Conservation (phyloP, 1,139 yeast genomes). For the Suhomyces kunorum region DNA sequence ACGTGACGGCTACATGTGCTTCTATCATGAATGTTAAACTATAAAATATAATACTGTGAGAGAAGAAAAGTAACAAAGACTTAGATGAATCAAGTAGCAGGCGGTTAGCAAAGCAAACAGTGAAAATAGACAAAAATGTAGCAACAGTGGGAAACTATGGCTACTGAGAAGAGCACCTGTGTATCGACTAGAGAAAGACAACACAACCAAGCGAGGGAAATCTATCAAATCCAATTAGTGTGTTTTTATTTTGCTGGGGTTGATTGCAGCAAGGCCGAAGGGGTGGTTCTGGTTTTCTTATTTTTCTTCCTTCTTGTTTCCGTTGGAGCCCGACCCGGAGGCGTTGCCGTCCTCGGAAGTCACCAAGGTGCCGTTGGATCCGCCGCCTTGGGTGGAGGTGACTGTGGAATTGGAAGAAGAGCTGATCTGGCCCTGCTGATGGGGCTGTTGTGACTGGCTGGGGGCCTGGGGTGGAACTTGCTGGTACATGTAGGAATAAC, state of each 20-base stretch:
- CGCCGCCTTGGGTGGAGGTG: slow-evolving; percentile 8
- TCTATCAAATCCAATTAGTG: slow-evolving; percentile 10
- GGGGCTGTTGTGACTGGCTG: slow-evolving; percentile 12
- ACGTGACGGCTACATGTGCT: background rate
- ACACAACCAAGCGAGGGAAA: slow-evolving; percentile 6
- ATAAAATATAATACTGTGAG: slow-evolving; percentile 12
- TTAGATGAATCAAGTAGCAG: background rate
- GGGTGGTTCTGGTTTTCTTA: background rate
- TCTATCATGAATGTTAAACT: slow-evolving; percentile 5
- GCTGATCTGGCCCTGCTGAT: slow-evolving; percentile 6
- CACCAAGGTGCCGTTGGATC: slow-evolving; percentile 9
- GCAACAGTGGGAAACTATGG: background rate
- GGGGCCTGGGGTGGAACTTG: slow-evolving; percentile 15
- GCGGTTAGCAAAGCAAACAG: slow-evolving; percentile 5
- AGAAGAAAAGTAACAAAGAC: slow-evolving; percentile 13
- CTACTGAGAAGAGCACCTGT: background rate
- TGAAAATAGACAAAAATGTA: slow-evolving; percentile 2
- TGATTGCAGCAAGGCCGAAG: background rate
- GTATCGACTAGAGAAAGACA: too few species aligned
- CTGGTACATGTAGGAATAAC: slow-evolving; percentile 23
- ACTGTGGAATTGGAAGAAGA: slow-evolving; percentile 7
- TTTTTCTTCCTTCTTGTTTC: slow-evolving; percentile 13
- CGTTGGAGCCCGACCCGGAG: slow-evolving; percentile 7
- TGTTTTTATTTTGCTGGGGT: slow-evolving; percentile 2
- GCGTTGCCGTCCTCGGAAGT: slow-evolving; percentile 9